Conservation (phyloP, 495 filamentous ascomycete genomes). For the Penicillium psychrofluorescens region DNA sequence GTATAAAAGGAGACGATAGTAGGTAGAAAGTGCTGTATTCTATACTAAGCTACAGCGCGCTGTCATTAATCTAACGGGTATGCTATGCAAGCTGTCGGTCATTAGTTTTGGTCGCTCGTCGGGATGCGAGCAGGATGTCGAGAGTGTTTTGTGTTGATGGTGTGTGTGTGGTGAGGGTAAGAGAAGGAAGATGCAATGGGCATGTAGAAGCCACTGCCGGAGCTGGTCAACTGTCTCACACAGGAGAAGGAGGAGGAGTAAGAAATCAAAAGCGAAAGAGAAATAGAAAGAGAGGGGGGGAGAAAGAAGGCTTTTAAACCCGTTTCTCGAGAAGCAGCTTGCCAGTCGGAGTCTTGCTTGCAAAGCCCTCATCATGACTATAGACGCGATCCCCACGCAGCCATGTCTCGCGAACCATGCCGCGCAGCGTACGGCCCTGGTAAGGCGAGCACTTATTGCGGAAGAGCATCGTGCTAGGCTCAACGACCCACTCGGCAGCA, state of each 20-base stretch:
- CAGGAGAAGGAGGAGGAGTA: neutral
- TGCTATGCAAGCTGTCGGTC: constrained; percentile 14
- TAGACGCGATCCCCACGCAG: constrained; percentile 73
- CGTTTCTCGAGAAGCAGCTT: constrained; percentile 56
- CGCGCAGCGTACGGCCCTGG: constrained; percentile 72
- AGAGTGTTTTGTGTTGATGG: too few species aligned
- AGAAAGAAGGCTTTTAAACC: constrained; percentile 15
- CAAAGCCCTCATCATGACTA: constrained; percentile 53
- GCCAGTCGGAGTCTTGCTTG: constrained; percentile 49
- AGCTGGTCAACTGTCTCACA: constrained; percentile 10
- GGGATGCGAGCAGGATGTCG: too few species aligned
- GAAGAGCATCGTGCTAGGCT: constrained; percentile 71
- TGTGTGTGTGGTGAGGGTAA: neutral
- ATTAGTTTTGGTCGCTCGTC: constrained; percentile 13
- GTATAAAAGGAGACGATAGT: neutral
- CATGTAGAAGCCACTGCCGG: neutral
- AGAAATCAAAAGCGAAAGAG: constrained; percentile 5
- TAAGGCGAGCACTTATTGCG: constrained; percentile 93
- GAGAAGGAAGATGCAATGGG: neutral
- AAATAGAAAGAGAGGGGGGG: constrained; percentile 16
- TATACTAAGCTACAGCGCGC: constrained; percentile 15
- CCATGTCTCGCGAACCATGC: constrained; percentile 87
- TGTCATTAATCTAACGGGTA: constrained; percentile 26
- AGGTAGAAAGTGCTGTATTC: neutral
- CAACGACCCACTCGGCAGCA: constrained; percentile 65